These are phyloP conservation scores for Aspergillus sp. DNA, from an alignment of 2,329 filamentous ascomycete species.

Conservation along the genomic window DNA sequence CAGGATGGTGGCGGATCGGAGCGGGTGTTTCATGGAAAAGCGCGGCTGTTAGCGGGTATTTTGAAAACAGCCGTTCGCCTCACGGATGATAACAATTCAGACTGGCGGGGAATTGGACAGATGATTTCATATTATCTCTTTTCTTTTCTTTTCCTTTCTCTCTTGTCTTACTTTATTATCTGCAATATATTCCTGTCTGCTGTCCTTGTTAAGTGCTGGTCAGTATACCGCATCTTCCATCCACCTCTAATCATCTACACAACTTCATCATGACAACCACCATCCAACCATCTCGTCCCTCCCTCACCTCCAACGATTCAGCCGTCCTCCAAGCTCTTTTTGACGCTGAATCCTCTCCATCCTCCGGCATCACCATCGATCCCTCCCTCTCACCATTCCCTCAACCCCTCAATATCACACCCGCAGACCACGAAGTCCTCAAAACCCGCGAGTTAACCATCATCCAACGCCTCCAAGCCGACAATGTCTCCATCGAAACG, in stretches of 20 bases:
- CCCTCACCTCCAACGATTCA: constrained; percentile 40
- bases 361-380: constrained; percentile 34
- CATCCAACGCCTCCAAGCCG: constrained; percentile 31
- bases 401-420: constrained; percentile 28
- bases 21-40: constrained; percentile 4
- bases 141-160: no score
- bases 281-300: not conserved
- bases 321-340: constrained; percentile 43
- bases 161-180: no score
- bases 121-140: no score
- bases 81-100: not conserved
- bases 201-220: no score
- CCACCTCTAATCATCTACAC: no score
- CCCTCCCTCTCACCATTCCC: constrained; percentile 37
- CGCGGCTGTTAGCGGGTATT: not conserved
- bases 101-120: not conserved
- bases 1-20: constrained; percentile 11
- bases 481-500: constrained; percentile 12
- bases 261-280: not conserved
- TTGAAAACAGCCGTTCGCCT: not conserved
- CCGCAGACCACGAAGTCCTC: constrained; percentile 31
- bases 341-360: constrained; percentile 40
- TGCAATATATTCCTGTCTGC: no score
- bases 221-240: no score
- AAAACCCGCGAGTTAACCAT: constrained; percentile 37